Evolutionary conservation across 129 eudicot species (phyloP).

Genomic region (Smallanthus sonchifolius): DNA sequence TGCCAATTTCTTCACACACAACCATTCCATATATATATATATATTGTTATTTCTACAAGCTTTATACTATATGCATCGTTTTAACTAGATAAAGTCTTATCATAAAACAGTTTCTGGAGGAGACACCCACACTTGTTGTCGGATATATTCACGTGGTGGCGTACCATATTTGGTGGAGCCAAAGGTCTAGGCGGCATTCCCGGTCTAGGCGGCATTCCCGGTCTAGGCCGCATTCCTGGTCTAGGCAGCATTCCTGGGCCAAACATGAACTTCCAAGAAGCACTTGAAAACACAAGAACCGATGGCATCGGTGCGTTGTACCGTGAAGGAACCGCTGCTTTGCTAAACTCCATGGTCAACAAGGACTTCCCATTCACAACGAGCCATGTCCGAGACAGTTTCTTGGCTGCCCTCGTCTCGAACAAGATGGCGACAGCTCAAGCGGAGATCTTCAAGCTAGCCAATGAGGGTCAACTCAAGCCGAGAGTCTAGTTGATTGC

Average conservation of each 20-base stretch:
- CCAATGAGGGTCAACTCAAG: constrained; percentile 69
- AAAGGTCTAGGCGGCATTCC: constrained; percentile 45
- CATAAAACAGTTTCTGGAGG: constrained; percentile 68
- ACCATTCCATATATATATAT: no score
- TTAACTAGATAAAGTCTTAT: neutral
- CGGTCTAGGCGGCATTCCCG: neutral
- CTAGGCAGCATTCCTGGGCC: constrained; percentile 33
- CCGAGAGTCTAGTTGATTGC: constrained; percentile 31
- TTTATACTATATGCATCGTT: neutral
- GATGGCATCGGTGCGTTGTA: constrained; percentile 70
- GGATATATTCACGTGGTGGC: constrained; percentile 50
- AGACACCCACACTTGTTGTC: constrained; percentile 47
- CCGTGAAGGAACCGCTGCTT: constrained; percentile 76
- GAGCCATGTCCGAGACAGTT: constrained; percentile 55
- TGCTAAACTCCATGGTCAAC: constrained; percentile 66
- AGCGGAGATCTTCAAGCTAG: constrained; percentile 68
- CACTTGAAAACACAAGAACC: constrained; percentile 52
- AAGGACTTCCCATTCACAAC: constrained; percentile 59
- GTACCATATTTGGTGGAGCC: constrained; percentile 35
- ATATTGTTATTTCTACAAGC: neutral
- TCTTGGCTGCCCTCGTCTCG: constrained; percentile 52
- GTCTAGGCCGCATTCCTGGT: constrained; percentile 13
- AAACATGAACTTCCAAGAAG: constrained; percentile 42
- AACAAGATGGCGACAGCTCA: constrained; percentile 68
- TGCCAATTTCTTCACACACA: neutral